These are phyloP conservation scores for Suillus tomentosus DNA, from an alignment of 768 basidiomycete genomes.

Conservation along the genomic window DNA sequence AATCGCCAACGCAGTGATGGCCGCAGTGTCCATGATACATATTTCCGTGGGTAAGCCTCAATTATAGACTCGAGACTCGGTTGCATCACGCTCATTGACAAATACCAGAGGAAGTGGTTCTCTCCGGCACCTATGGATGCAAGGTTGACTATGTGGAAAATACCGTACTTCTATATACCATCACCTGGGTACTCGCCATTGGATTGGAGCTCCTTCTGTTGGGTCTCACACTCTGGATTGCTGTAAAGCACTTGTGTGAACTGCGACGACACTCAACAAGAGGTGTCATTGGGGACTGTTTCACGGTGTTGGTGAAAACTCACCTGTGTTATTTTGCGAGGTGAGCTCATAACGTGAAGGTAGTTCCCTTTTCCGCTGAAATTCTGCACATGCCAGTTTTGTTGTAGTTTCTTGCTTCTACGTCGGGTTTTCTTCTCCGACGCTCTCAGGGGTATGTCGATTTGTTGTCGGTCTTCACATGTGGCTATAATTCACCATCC, in stretches of 20 bases:
- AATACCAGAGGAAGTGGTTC: neutral
- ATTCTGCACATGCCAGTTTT: neutral
- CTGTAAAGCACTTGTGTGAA: neutral
- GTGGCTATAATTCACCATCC: neutral
- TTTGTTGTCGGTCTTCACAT: neutral
- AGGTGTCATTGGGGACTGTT: neutral
- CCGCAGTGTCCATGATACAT: neutral
- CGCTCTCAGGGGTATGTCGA: neutral
- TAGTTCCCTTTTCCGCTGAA: neutral
- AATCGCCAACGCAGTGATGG: neutral
- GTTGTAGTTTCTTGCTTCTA: neutral
- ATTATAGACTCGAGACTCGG: neutral
- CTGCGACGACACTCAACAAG: neutral
- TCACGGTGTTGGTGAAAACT: neutral
- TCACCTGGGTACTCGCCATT: neutral
- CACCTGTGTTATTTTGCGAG: neutral
- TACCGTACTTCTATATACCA: neutral
- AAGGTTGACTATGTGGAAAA: neutral
- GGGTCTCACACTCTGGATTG: neutral
- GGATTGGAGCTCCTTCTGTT: neutral
- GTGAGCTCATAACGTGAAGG: neutral
- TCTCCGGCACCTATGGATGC: neutral
- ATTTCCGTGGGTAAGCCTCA: neutral
- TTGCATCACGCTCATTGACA: neutral
- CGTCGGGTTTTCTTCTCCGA: neutral